Evolutionary conservation across 495 filamentous ascomycete species (phyloP), one percentile per base, ranked within the genome.

Genomic region (Massariosphaeria phaeospora): DNA sequence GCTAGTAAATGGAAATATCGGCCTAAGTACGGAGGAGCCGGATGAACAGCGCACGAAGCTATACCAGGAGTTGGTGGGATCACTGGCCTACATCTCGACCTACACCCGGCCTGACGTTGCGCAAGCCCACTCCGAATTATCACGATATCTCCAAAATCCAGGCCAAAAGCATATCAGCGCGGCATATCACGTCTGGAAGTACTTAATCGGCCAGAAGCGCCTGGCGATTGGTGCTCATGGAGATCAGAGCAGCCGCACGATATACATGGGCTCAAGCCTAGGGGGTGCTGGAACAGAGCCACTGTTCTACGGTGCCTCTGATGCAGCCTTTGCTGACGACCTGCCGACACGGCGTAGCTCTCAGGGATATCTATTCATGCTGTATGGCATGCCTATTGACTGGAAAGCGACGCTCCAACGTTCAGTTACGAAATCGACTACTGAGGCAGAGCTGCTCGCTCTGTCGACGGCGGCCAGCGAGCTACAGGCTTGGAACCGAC

Each of bases 361-460:
- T 26, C 48, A 62, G 34, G 64, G 45, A 0, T 68, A 62, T 43
- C 24, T 65, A 0, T 65, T 67, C 12, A 61, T 56, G 17, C 45
- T 67, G 2, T 69, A 57, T 40, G 53, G 55, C 11, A 42, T 53
- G 13, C 35, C 64, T 11, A 61, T 67, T 31, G 56, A 49, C 20
- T 67, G 50, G 59, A 52, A 63, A 38, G 59, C 64, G 1, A 60
- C 53, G 12, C 55, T 66, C 26, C 61, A 67, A 48, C 49, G 60
- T 18, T 61, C 43, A 4, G 62, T 65, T 13, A 65, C 62, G 1
- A 67, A 58, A 20, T 67, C 64, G 12, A 69, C 64, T n/a, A 65
- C 64, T 23, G 58, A 69, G 42, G 58, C 64, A 4, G 62, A 67
- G 29, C 41, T 67, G 2, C 27, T 67, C 0, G 51, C 64, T 11